Base-by-base conservation (phyloP, 257 asterid genomes). In the Solanum dulcamara region DNA sequence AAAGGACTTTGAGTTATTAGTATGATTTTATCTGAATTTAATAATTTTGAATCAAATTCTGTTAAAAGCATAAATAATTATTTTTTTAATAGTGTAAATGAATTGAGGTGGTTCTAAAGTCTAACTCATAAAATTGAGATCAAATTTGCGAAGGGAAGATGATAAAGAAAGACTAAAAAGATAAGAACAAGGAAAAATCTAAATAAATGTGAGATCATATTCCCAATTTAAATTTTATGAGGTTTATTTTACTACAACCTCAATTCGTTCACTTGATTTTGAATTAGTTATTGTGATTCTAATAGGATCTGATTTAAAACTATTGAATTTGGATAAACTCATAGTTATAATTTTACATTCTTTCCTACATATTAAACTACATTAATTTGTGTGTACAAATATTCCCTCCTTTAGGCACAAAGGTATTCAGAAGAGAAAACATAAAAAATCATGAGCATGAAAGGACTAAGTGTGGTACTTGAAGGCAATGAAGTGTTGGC, bases 381-480 rank as follows among this genome's bases (percentile, higher is more conserved):
- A 53, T 24, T 3, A n/a, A 17, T 53, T 10, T 57, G 30, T 57
- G 28, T 20, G 64, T 20, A 57, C 22, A 51, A 51, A 51, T 51
- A 51, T 17, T 51, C 9, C 74, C 74, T 30, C 10, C 5, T 30
- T 66, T 20, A 66, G 37, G 22, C 72, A 64, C 30, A 64, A 4
- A 9, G 42, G 5, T 32, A 32, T 66, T 66, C 24, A 66, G 40
- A 30, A 66, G n/a, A 62, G 11, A 2, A n/a, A n/a, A n/a, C n/a
- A n/a, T n/a, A n/a, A 74, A 53, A 85, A 86, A 72, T 28, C 84
- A 90, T 90, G 93, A 89, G 89, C 26, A 92, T 93, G 97, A 97
- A 92, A 88, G 98, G 99, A 13, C 92, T 94, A 28, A 95, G n/a
- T 85, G 93, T 95, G 72, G 89, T 95, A 74, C 89, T 95, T 10